Conservation (phyloP, 768 basidiomycete species). For the Trametes punicea region DNA sequence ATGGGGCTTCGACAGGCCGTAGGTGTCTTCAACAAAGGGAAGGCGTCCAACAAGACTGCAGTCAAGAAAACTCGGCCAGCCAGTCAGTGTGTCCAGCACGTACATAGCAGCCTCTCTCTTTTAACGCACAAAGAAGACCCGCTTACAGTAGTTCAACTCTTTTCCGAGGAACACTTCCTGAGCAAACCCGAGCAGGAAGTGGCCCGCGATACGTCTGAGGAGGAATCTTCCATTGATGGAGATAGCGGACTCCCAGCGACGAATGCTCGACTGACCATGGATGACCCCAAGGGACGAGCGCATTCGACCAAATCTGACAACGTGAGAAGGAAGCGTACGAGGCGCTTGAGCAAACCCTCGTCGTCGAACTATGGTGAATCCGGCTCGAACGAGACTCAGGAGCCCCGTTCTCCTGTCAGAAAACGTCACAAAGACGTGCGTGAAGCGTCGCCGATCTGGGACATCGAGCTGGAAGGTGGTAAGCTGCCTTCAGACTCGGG, state of each 20-base stretch:
- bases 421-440: neutral
- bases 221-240: neutral
- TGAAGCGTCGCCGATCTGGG: slow-evolving; percentile 49
- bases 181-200: neutral
- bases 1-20: slow-evolving; percentile 42
- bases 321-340: neutral
- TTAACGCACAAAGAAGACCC: no score
- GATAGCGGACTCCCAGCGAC: neutral
- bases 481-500: slow-evolving; percentile 18
- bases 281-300: no score
- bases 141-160: neutral
- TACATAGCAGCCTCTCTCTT: no score
- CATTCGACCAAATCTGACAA: no score
- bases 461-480: slow-evolving; percentile 43
- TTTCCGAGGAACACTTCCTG: slow-evolving; percentile 28
- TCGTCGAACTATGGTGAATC: neutral
- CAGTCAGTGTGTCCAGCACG: no score
- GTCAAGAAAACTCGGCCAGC: slow-evolving; percentile 26
- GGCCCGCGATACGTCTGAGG: neutral
- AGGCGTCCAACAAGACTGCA: slow-evolving; percentile 47
- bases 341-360: neutral
- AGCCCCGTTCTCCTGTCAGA: neutral
- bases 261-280: no score
- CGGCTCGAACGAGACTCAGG: neutral
- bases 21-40: slow-evolving; percentile 67